These are phyloP conservation scores for Actinidia arguta DNA, from an alignment of 179 eudicot species.

Conservation along the genomic window DNA sequence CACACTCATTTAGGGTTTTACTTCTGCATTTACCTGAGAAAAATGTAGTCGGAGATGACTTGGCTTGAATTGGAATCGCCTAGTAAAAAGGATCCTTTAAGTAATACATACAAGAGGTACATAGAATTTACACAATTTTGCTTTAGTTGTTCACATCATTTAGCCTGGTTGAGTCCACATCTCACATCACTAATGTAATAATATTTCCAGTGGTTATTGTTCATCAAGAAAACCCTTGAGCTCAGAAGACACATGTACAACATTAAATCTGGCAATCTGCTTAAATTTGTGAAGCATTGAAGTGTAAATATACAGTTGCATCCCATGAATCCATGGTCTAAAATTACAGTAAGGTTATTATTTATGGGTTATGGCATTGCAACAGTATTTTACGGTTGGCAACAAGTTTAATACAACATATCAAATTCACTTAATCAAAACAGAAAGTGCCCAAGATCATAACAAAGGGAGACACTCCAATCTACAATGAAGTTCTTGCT, in stretches of 20 bases:
- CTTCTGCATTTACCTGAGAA: background rate
- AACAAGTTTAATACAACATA: background rate
- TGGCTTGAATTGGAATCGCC: background rate
- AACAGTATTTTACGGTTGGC: background rate
- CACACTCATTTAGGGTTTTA: background rate
- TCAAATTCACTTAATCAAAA: background rate
- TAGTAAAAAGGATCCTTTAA: background rate
- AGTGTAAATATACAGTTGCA: background rate
- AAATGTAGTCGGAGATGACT: background rate
- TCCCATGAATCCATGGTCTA: background rate
- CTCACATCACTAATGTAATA: background rate
- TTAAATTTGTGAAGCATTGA: background rate
- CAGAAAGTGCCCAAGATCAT: background rate
- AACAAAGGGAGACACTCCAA: background rate
- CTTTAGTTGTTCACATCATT: background rate
- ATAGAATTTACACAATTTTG: background rate
- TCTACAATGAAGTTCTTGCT: background rate
- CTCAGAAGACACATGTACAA: background rate
- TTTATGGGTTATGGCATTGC: background rate
- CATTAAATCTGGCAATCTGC: background rate
- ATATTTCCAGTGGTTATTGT: background rate
- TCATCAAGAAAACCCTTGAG: background rate
- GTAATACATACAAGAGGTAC: too few relatives aligned
- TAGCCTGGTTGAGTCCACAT: background rate
- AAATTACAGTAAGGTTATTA: background rate